Base-by-base conservation (phyloP, 2,329 filamentous ascomycete genomes). In the Cladosporium sp. region DNA sequence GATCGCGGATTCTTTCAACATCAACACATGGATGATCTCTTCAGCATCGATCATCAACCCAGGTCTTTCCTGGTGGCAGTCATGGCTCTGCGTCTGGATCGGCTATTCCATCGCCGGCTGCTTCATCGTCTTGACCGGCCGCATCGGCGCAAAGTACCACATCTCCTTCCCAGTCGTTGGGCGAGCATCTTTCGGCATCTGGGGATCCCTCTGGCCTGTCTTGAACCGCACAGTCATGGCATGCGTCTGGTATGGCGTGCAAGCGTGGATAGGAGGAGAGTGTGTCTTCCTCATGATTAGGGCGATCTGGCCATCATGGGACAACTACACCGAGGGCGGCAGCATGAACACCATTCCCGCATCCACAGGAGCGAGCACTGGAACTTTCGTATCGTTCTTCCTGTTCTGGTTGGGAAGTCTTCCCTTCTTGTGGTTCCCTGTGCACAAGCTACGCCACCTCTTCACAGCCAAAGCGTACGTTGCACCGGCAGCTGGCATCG, bases 271-370 rank as follows among this genome's bases (percentile, higher is more conserved):
- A 62, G 91, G 91, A 65, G 81, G 82, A 65, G 59, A 63, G 13
- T 96, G 91, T 65, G 86, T 96, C 4, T 91, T 91, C 61, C 76
- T 96, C 58, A 96, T 96, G 90, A 93, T 96, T 61, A 81, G 87
- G 47, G 78, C 89, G 3, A 93, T 96, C 69, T 96, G 90, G 90
- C 83, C 65, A 9, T 65, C 60, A 25, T 83, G 80, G 70, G 70
- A 80, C 4, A 80, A 78, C 12, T 70, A 69, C 44, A 60, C 48
- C 4, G 28, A 47, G 4, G 60, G 42, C 9, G 67, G 66, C 1
- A 80, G 91, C 60, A 84, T 80, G 10, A 91, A 93, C 66, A 80
- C 81, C 7, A 89, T 94, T 58, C 75, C 83, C 1, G 69, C 70
- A 1, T 77, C 75, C 55, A 87, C 87, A 0, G 89, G 88, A 3